Base-by-base conservation (phyloP, 805 yeast species). In the Candida taoyuanica region DNA sequence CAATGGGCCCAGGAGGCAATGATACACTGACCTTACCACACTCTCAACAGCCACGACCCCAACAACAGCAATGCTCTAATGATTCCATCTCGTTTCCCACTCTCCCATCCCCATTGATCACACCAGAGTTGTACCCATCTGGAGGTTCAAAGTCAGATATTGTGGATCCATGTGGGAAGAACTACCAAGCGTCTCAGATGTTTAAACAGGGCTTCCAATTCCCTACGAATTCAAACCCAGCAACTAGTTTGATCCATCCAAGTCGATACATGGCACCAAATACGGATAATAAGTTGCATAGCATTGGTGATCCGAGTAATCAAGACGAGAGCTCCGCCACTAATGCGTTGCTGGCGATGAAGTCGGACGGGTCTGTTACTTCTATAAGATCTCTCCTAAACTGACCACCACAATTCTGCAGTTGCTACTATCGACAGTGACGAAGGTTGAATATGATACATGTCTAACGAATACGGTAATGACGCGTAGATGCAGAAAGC, bases 31-130 rank as follows among this genome's bases (percentile, higher is more conserved):
- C 9, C 11, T 7, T 8, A 8, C 11, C 24, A 21, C n/a, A n/a
- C n/a, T n/a, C n/a, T n/a, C n/a, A n/a, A n/a, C n/a, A n/a, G n/a
- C n/a, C n/a, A n/a, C n/a, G n/a, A n/a, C n/a, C n/a, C n/a, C n/a
- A n/a, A n/a, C n/a, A n/a, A n/a, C n/a, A n/a, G n/a, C n/a, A 21
- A 21, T 21, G 11, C 24, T 21, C 24, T 12, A 24, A 31, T 27
- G 9, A 17, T 23, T n/a, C 13, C 28, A 25, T 6, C 7, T 7
- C 30, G 8, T 14, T 28, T n/a, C 30, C 17, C 9, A 14, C 51
- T 2, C 33, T 55, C 7, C 58, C 58, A 4, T 52, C 56, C 1
- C 59, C 59, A 2, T 39, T 50, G 24, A 53, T 55, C 13, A 53
- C 59, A 1, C 58, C 59, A 26, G 59, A 55, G 42, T 29, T 53